phyloP scores from a whole-genome alignment of 2,329 filamentous ascomycete species.

The Hypoxylon sp. region DNA sequence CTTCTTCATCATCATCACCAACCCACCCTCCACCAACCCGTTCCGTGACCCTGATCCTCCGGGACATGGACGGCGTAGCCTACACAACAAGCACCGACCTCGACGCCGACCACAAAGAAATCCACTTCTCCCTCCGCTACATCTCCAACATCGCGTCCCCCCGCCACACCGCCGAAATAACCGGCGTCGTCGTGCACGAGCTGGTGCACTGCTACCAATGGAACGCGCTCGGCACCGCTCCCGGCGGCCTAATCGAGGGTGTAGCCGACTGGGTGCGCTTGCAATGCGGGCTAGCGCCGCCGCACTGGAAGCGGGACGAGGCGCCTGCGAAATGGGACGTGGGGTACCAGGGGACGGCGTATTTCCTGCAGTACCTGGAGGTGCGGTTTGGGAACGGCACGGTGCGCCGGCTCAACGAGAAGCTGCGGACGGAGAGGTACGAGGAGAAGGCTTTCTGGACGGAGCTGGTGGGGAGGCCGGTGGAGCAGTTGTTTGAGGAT shows the following conservation, averaged over 20 bases:
- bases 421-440: conserved; percentile 74
- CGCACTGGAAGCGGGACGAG: conserved; percentile 79
- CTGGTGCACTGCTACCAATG: conserved; percentile 96
- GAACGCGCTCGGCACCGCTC: conserved; percentile 73
- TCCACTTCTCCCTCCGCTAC: conserved; percentile 87
- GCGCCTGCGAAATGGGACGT: conserved; percentile 79
- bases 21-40: conserved; percentile 74
- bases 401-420: conserved; percentile 76
- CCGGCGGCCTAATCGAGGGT: conserved; percentile 88
- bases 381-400: conserved; percentile 71
- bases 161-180: conserved; percentile 73
- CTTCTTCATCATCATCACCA: conserved; percentile 26
- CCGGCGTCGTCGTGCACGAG: conserved; percentile 90
- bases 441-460: conserved; percentile 77
- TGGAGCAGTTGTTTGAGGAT: conserved; percentile 80
- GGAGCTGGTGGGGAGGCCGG: conserved; percentile 74
- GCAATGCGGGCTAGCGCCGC: conserved; percentile 78
- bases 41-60: conserved; percentile 86
- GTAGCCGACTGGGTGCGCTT: conserved; percentile 94
- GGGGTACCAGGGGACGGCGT: conserved; percentile 92
- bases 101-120: conserved; percentile 91
- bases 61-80: conserved; percentile 85
- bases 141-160: conserved; percentile 66
- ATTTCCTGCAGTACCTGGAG: conserved; percentile 91
- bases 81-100: conserved; percentile 87